Base-by-base conservation (phyloP, 306 rosid species). In the Alnus glutinosa region DNA sequence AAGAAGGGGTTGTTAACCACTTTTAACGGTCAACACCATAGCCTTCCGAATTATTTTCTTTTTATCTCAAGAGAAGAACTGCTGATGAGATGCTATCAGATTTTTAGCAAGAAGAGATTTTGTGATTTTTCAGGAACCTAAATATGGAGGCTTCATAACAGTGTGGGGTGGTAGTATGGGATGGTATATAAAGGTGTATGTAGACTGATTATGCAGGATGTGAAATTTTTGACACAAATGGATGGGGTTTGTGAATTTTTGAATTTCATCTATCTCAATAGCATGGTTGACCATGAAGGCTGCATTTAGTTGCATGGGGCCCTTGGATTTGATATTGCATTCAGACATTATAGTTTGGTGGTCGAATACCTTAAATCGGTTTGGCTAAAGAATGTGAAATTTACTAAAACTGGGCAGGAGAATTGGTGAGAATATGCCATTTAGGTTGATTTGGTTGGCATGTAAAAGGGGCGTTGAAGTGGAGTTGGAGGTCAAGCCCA, bases 231-330 rank as follows among this genome's bases (percentile, higher is more conserved):
- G 14, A 18, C 23, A 55, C 19, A 55, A 55, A 13, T 52, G n/a
- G 62, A 55, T 55, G 62, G n/a, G 2, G 9, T 55, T 55, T n/a
- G 18, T 55, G 14, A 18, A 5, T 18, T 55, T 52, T 55, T 16
- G 11, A 32, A 34, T 12, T 12, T 63, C 18, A 64, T 16, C 32
- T 63, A 34, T 13, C 32, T 63, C 9, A 16, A 15, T 10, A 64
- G 23, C 5, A 55, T 16, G 62, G 70, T 14, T 64, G 44, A 34
- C 9, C 69, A 13, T 11, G n/a, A 62, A 30, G 69, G 59, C 61
- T 71, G 75, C 23, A n/a, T 30, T 50, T 50, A 19, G 75, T 28
- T 70, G 61, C 59, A 13, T 30, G 37, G 23, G 75, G 58, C 11
- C 58, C 42, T 12, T 73, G 76, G 34, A 30, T 52, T 15, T 51